Base-by-base conservation (phyloP, 2,329 filamentous ascomycete species). In the Phaeosphaeria sp. region DNA sequence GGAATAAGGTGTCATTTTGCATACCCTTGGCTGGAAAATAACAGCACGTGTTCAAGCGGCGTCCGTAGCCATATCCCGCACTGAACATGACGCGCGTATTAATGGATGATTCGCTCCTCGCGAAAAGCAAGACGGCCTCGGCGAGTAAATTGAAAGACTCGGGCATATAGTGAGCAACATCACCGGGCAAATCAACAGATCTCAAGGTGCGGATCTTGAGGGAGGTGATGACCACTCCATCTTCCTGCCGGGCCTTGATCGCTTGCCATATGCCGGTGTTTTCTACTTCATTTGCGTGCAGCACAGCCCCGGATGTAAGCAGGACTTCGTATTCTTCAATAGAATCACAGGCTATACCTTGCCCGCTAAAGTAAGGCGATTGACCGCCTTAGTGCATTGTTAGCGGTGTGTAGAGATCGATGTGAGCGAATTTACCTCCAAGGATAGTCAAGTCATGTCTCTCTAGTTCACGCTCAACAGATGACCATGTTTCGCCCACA, bases 291-390 rank as follows among this genome's bases (percentile, higher is more conserved):
- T 72, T 78, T 15, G 78, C 79, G 50, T 78, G 72, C n/a, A 79
- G 71, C 51, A 80, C 70, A 9, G 70, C 75, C 7, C 77, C 78
- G 58, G 79, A 78, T 13, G 79, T 77, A 23, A 82, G 71, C 18
- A 81, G 77, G 33, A 82, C 75, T 55, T 84, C 79, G 50, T 73
- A 65, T 21, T 59, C 30, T 10, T 44, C 20, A 21, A 62, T 55
- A 18, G 46, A 51, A 21, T 61, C 58, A 43, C 60, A 61, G 17
- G 52, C 58, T 50, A 47, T 66, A 2, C 72, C 72, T n/a, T 59
- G 39, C 13, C 54, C 23, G 1, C 52, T 52, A 5, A 59, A 63
- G 43, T 64, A 67, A 39, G 63, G 66, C 6, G 62, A 69, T 5
- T 71, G 33, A 5, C 69, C 71, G 27, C 70, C 70, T 27, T 67